Evolutionary conservation across 345 rosid species (phyloP).

Genomic region (Raphanus sativus): DNA sequence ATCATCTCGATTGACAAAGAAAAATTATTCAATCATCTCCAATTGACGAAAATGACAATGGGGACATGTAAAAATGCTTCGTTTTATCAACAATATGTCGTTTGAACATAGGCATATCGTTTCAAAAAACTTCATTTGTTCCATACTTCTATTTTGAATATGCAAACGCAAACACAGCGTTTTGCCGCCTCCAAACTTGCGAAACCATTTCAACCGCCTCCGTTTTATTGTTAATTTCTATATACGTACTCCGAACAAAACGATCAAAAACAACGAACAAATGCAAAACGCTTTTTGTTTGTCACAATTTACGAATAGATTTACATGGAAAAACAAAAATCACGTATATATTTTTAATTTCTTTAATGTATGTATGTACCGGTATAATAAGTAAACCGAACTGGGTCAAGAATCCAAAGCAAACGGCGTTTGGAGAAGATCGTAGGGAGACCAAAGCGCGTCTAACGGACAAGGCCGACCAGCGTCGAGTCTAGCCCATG

Average conservation of each 20-base stretch:
- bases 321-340: conserved; percentile 18
- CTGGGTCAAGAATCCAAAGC: conserved; percentile 49
- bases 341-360: background rate
- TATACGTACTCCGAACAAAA: background rate
- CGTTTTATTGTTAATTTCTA: background rate
- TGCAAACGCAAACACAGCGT: background rate
- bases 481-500: conserved; percentile 64
- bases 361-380: conserved; percentile 25
- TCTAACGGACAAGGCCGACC: conserved; percentile 66
- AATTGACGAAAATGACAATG: background rate
- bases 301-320: conserved; percentile 17
- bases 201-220: background rate
- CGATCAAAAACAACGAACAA: background rate
- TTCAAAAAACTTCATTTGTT: background rate
- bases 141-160: background rate
- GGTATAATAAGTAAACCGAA: conserved; percentile 25
- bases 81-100: background rate
- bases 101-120: background rate
- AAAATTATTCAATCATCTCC: background rate
- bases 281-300: background rate
- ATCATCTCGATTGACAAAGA: too few relatives aligned
- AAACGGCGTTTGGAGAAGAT: conserved; percentile 58
- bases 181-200: background rate
- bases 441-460: conserved; percentile 63
- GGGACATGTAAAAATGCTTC: background rate